phyloP scores from a whole-genome alignment of 768 basidiomycete species.

The Boletellus ananas region DNA sequence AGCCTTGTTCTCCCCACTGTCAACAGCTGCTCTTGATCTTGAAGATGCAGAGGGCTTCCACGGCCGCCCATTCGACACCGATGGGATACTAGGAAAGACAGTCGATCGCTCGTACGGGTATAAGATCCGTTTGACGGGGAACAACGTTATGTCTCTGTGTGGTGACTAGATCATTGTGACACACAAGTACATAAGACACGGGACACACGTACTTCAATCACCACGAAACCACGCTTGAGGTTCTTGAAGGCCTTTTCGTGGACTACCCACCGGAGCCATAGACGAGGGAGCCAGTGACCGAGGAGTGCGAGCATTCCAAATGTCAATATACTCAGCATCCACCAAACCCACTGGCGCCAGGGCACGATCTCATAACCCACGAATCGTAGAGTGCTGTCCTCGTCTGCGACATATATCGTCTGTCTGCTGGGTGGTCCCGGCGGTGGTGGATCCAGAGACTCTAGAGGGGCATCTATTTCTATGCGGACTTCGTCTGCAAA shows the following conservation, averaged over 20 bases:
- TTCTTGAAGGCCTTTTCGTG: slow-evolving; percentile 79
- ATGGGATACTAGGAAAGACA: slow-evolving; percentile 55
- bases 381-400: slow-evolving; percentile 85
- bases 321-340: slow-evolving; percentile 58
- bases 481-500: slow-evolving; percentile 83
- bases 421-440: slow-evolving; percentile 83
- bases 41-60: slow-evolving; percentile 20
- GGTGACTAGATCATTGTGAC: slow-evolving; percentile 57
- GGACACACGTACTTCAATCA: slow-evolving; percentile 72
- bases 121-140: slow-evolving; percentile 60
- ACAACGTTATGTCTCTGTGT: slow-evolving; percentile 75
- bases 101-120: slow-evolving; percentile 81
- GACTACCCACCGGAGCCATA: slow-evolving; percentile 89
- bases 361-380: slow-evolving; percentile 73
- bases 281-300: slow-evolving; percentile 89
- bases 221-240: slow-evolving; percentile 66
- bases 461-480: slow-evolving; percentile 69
- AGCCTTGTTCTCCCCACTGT: slow-evolving; percentile 28
- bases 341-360: slow-evolving; percentile 70
- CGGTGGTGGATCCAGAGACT: slow-evolving; percentile 65
- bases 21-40: slow-evolving; percentile 31
- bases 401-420: slow-evolving; percentile 80
- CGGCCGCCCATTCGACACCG: slow-evolving; percentile 29
- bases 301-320: slow-evolving; percentile 73
- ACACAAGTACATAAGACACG: slow-evolving; percentile 5